phyloP scores from a whole-genome alignment of 179 eudicot genomes.

The Actinidia arguta region DNA sequence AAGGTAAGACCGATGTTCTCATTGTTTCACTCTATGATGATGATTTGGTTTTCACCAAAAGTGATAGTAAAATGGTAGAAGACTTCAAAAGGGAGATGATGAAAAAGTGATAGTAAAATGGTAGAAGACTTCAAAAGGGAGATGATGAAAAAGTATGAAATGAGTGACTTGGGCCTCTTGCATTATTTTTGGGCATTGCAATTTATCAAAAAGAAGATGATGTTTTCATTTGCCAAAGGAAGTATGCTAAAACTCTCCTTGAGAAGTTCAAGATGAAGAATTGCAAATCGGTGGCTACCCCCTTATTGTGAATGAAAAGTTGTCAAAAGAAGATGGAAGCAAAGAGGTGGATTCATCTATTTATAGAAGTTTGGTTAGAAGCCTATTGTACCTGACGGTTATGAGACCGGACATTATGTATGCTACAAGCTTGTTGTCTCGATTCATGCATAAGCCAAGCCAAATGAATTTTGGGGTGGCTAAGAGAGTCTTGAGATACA shows the following conservation, averaged over 20 bases:
- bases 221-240: not conserved
- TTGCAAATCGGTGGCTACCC: not conserved
- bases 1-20: no score
- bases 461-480: no score
- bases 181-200: constrained; percentile 2
- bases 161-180: not conserved
- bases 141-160: not conserved
- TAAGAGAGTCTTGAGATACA: no score
- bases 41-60: constrained; percentile 6
- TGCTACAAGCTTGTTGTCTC: no score
- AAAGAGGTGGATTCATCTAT: not conserved
- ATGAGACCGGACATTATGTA: no score
- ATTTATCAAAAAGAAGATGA: no score
- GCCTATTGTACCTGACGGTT: no score
- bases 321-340: not conserved
- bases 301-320: not conserved
- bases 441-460: no score
- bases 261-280: not conserved
- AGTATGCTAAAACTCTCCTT: not conserved
- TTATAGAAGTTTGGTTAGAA: not conserved
- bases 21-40: constrained; percentile 9
- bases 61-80: no score
- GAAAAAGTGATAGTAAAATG: no score
- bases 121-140: no score
- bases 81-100: no score